phyloP scores from a whole-genome alignment of 768 basidiomycete species.

The Psilocybe cubensis region DNA sequence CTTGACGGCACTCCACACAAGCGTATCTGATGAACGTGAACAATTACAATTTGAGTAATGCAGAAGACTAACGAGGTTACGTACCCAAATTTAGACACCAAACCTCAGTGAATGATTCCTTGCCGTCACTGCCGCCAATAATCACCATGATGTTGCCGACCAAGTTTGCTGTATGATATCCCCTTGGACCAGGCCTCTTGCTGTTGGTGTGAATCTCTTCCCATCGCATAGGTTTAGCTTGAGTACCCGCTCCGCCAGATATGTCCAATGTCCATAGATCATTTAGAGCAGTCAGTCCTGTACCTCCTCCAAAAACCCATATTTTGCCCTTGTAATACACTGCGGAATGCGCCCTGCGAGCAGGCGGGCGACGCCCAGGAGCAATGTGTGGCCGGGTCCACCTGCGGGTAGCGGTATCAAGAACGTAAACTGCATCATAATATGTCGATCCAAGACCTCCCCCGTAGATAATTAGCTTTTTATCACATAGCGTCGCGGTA shows the following conservation, averaged over 20 bases:
- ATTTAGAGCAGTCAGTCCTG: constrained; percentile 86
- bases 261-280: constrained; percentile 89
- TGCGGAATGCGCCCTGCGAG: constrained; percentile 87
- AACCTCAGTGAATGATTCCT: constrained; percentile 85
- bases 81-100: constrained; percentile 86
- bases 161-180: constrained; percentile 91
- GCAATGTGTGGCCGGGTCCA: constrained; percentile 60
- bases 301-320: constrained; percentile 94
- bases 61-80: constrained; percentile 26
- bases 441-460: constrained; percentile 85
- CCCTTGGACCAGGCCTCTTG: constrained; percentile 63
- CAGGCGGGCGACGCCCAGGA: constrained; percentile 49
- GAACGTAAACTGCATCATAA: constrained; percentile 80
- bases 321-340: constrained; percentile 73
- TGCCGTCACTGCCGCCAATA: constrained; percentile 90
- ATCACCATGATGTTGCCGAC: constrained; percentile 86
- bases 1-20: constrained; percentile 50
- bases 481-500: constrained; percentile 82
- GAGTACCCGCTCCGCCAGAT: constrained; percentile 24
- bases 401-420: constrained; percentile 75
- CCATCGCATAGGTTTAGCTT: constrained; percentile 34
- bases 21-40: constrained; percentile 35
- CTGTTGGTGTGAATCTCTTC: constrained; percentile 57
- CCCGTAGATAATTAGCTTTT: constrained; percentile 81
- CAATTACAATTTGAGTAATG: neutral